Conservation (phyloP, 2,329 filamentous ascomycete genomes). For the Fusarium anguioides region DNA sequence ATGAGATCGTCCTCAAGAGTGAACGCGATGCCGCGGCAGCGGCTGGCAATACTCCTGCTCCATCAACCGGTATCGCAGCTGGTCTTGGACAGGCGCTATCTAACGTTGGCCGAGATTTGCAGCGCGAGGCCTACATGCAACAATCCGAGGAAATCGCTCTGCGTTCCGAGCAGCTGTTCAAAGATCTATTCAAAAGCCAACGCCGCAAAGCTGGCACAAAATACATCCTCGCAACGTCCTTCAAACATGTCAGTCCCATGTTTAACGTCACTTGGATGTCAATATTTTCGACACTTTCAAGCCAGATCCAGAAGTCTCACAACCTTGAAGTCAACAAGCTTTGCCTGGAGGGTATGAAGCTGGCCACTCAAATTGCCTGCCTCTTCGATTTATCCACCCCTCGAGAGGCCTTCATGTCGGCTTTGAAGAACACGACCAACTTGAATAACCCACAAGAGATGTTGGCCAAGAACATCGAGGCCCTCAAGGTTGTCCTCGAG, state of each 20-base stretch:
- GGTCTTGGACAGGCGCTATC: constrained; percentile 89
- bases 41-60: constrained; percentile 69
- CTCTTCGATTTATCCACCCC: constrained; percentile 94
- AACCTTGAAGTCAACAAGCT: constrained; percentile 92
- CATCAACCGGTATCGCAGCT: constrained; percentile 78
- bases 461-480: constrained; percentile 95
- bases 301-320: constrained; percentile 91
- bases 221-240: constrained; percentile 94
- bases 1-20: constrained; percentile 95
- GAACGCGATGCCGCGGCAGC: constrained; percentile 91
- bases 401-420: constrained; percentile 92
- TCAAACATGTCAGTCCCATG: constrained; percentile 96
- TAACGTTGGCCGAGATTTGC: constrained; percentile 89
- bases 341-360: constrained; percentile 94
- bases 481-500: constrained; percentile 89
- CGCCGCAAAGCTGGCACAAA: constrained; percentile 76
- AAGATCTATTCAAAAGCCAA: constrained; percentile 90
- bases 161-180: constrained; percentile 85
- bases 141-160: constrained; percentile 91
- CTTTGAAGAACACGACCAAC: constrained; percentile 92
- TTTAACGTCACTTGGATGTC: constrained; percentile 99
- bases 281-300: constrained; percentile 93
- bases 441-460: constrained; percentile 96
- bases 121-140: constrained; percentile 92
- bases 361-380: constrained; percentile 93